These are phyloP conservation scores for Leucogyrophana mollusca DNA, from an alignment of 768 basidiomycete genomes.

Conservation along the genomic window DNA sequence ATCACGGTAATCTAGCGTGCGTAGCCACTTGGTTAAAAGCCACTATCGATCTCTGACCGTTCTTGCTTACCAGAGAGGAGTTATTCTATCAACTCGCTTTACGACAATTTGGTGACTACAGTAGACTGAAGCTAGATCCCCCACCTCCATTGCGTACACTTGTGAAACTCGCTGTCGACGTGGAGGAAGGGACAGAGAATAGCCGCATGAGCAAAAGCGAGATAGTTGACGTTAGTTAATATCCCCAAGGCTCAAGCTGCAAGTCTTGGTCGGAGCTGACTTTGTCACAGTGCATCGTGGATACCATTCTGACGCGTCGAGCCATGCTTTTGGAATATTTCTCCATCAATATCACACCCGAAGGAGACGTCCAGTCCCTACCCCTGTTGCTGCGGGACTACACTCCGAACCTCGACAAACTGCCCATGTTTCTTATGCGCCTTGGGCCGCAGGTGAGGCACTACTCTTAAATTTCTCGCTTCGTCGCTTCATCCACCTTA, in stretches of 20 bases:
- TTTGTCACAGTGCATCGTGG: conserved; percentile 53
- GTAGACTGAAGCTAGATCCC: conserved; percentile 77
- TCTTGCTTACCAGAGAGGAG: conserved; percentile 62
- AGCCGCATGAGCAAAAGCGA: conserved; percentile 56
- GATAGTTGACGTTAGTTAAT: conserved; percentile 74
- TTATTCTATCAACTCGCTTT: conserved; percentile 93
- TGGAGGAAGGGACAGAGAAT: conserved; percentile 46
- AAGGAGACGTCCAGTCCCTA: conserved; percentile 70
- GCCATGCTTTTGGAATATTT: conserved; percentile 96
- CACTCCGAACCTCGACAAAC: conserved; percentile 86
- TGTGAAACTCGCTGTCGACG: conserved; percentile 77
- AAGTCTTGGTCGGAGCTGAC: neutral
- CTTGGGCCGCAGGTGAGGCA: conserved; percentile 88
- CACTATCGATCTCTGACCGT: neutral
- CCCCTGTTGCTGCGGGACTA: conserved; percentile 86
- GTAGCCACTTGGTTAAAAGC: conserved; percentile 30
- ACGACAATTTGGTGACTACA: conserved; percentile 85
- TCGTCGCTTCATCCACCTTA: too few species aligned
- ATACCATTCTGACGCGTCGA: conserved; percentile 56
- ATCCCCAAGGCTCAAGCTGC: neutral
- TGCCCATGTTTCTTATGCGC: conserved; percentile 88
- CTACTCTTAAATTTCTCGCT: too few species aligned
- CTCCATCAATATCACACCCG: conserved; percentile 63
- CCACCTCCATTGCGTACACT: conserved; percentile 71
- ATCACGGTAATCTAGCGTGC: conserved; percentile 81